A percentile compares a stretch with the other conserved stretches of the same genome.
Conservation (phyloP, 2,329 filamentous ascomycete species). For the Grosmannia serpens region DNA sequence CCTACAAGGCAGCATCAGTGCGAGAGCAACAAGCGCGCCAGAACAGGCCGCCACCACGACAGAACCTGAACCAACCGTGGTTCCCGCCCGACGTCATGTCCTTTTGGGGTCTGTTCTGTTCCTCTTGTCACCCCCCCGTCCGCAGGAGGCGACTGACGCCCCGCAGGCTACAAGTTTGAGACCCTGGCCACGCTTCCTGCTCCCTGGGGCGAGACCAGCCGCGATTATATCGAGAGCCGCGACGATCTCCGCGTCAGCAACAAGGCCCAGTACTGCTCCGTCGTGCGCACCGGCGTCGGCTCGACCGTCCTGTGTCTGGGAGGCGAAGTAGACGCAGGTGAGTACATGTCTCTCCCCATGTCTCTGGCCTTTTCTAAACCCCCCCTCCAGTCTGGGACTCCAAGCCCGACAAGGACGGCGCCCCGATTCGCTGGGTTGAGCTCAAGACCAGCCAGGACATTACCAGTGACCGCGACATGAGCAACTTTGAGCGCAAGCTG, state of each 20-base stretch:
- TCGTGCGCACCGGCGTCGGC: constrained; percentile 81
- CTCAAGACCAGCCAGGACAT: constrained; percentile 81
- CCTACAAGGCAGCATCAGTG: constrained; percentile 54
- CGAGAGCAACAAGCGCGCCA: constrained; percentile 44
- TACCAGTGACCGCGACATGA: constrained; percentile 51
- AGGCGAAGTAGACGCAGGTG: constrained; percentile 86
- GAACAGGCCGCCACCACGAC: constrained; percentile 17
- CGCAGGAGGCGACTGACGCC: neutral
- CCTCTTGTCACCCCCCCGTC: neutral
- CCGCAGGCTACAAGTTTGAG: constrained; percentile 88
- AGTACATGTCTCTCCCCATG: constrained; percentile 13
- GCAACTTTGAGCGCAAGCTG: constrained; percentile 78
- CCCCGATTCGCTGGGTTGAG: constrained; percentile 85
- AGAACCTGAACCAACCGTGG: constrained; percentile 15
- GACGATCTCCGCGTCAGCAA: constrained; percentile 68
- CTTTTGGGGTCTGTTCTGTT: constrained; percentile 61
- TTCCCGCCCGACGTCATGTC: constrained; percentile 70
- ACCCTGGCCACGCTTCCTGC: constrained; percentile 64
- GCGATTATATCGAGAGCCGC: constrained; percentile 69
- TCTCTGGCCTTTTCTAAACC: neutral
- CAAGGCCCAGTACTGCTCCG: constrained; percentile 87
- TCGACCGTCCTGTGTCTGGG: constrained; percentile 65
- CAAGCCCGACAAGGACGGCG: constrained; percentile 54
- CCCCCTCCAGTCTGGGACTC: constrained; percentile 60
- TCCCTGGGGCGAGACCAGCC: constrained; percentile 60